Evolutionary conservation across 176 grass and related monocot genomes (phyloP).

Genomic region (Hordeum marinum): DNA sequence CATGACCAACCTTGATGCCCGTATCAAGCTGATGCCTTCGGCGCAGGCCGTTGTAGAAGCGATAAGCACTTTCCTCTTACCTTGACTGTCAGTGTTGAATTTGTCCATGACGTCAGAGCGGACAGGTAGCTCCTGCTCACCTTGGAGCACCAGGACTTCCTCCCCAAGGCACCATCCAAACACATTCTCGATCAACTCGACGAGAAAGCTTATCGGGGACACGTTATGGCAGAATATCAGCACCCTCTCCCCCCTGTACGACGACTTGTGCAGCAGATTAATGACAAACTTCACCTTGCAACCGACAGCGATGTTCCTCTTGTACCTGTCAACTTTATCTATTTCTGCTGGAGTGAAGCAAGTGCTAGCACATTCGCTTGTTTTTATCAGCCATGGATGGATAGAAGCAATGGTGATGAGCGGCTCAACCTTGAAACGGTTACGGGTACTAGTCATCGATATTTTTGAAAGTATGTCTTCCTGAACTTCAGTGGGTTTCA

Average conservation of each 20-base stretch:
- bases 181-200: conserved; percentile 49
- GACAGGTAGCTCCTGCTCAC: conserved; percentile 58
- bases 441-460: conserved; percentile 27
- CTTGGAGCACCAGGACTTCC: conserved; percentile 69
- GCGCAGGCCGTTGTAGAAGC: conserved; percentile 92
- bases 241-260: conserved; percentile 63
- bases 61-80: conserved; percentile 68
- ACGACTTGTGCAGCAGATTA: conserved; percentile 69
- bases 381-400: conserved; percentile 74
- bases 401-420: conserved; percentile 69
- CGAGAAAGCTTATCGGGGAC: conserved; percentile 54
- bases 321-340: conserved; percentile 29
- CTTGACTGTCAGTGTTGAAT: conserved; percentile 53
- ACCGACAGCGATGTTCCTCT: conserved; percentile 29
- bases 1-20: conserved; percentile 83
- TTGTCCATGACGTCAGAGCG: conserved; percentile 74
- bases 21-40: conserved; percentile 84
- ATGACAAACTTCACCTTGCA: conserved; percentile 81
- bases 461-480: conserved; percentile 53
- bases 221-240: conserved; percentile 93
- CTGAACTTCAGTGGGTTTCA: conserved; percentile 60
- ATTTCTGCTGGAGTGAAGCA: conserved; percentile 56
- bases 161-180: conserved; percentile 68
- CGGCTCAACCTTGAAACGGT: conserved; percentile 60
- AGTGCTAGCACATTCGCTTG: conserved; percentile 32